Evolutionary conservation across 2,329 filamentous ascomycete genomes (phyloP).

Genomic region (Ustilaginoidea virens): DNA sequence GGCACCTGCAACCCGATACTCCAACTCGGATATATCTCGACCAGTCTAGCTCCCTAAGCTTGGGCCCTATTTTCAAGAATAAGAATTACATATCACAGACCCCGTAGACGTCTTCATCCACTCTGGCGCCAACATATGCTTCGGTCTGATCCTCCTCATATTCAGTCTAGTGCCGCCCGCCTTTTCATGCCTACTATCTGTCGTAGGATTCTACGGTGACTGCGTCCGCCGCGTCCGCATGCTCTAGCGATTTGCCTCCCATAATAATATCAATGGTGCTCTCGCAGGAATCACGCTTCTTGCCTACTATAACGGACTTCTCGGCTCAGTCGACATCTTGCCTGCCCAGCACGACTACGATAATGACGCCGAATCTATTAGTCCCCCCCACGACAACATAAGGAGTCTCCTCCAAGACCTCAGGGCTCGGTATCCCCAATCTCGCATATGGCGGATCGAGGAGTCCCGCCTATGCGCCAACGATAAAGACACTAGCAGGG

Average conservation of each 20-base stretch:
- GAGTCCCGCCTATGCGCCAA: conserved; percentile 64
- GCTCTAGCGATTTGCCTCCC: conserved; percentile 81
- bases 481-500: conserved; percentile 48
- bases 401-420: conserved; percentile 54
- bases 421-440: conserved; percentile 64
- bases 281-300: conserved; percentile 71
- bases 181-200: conserved; percentile 71
- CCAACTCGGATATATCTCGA: too few relatives aligned
- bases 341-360: conserved; percentile 40
- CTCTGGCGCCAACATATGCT: conserved; percentile 78
- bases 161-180: conserved; percentile 89
- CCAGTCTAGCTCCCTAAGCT: too few relatives aligned
- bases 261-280: conserved; percentile 82
- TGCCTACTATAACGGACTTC: conserved; percentile 75
- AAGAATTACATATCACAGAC: conserved; percentile 48
- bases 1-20: too few relatives aligned
- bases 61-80: too few relatives aligned
- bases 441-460: conserved; percentile 74
- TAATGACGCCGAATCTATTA: conserved; percentile 42
- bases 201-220: conserved; percentile 86
- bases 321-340: conserved; percentile 79
- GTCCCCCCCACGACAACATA: conserved; percentile 58
- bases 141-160: conserved; percentile 69
- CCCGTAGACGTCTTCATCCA: conserved; percentile 80
- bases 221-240: conserved; percentile 66